Evolutionary conservation across 768 basidiomycete genomes (phyloP), one percentile per base, ranked within the genome.

Genomic region (Kwoniella mangroviensis): DNA sequence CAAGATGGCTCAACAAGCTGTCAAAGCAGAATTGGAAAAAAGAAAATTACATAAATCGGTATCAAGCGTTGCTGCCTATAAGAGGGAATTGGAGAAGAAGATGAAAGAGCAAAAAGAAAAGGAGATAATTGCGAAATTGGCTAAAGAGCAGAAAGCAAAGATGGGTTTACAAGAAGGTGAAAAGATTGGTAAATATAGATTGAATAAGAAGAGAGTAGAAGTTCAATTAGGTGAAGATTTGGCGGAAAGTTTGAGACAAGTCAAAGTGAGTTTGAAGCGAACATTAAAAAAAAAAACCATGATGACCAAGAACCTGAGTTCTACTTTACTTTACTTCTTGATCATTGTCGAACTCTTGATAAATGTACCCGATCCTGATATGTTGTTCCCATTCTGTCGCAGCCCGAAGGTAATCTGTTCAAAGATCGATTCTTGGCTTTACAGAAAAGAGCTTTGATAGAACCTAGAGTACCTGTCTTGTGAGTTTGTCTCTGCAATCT

Each of bases 331-430:
- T 28, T 28, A 28, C 6, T 28, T 5, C 34, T 34, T 34, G 34
- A 1, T 34, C 0, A 34, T 34, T 34, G 34, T 34, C 34, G 9
- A 34, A 34, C 34, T 34, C 34, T 34, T 34, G 34, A 7, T 34
- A 0, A 34, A 34, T 34, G 34, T 34, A 34, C 34, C 34, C 34
- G 9, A 69, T 55, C 49, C n/a, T 63, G 43, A 63, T 49, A 19
- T 19, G 21, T 3, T 54, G 11, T 28, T 40, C 41, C 53, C 21
- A 15, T 17, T 55, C 1, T 52, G 28, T 26, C 15, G 2, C 22
- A 96, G 94, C 92, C 92, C 19, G 94, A 97, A 85, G 94, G 94
- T 26, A 97, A 96, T 80, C 84, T 94, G 42, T 96, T 96, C 87
- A 87, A 89, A 24, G 94, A 97, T 81, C 88, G 93, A 1, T 94